Evolutionary conservation across 495 filamentous ascomycete genomes (phyloP).

Genomic region (Xylaria scruposa): DNA sequence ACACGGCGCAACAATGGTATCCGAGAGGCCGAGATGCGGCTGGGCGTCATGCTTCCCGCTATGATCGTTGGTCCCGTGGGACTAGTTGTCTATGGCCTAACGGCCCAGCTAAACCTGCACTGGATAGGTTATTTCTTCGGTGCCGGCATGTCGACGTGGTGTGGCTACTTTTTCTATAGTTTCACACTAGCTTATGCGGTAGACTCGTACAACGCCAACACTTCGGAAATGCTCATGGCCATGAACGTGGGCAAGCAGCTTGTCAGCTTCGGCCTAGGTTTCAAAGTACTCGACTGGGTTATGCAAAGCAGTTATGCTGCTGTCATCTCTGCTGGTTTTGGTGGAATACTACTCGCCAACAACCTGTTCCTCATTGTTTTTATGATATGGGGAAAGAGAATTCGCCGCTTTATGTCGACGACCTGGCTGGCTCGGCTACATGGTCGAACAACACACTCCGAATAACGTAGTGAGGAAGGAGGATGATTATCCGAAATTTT

Average conservation of each 20-base stretch:
- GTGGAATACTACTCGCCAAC: constrained; percentile 40
- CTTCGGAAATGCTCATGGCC: constrained; percentile 65
- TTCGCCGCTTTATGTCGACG: constrained; percentile 40
- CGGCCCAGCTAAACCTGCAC: constrained; percentile 59
- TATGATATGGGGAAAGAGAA: constrained; percentile 46
- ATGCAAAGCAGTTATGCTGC: constrained; percentile 39
- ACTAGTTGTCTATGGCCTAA: constrained; percentile 62
- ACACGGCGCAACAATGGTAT: constrained; percentile 62
- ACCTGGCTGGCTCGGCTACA: constrained; percentile 46
- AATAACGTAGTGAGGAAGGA: background rate
- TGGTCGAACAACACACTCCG: constrained; percentile 10
- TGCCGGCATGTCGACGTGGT: constrained; percentile 59
- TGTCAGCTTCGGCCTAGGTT: constrained; percentile 50
- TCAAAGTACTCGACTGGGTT: constrained; percentile 48
- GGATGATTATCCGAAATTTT: background rate
- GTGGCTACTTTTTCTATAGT: constrained; percentile 63
- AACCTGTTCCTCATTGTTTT: constrained; percentile 47
- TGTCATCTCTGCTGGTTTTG: constrained; percentile 44
- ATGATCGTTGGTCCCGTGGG: constrained; percentile 62
- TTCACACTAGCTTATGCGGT: constrained; percentile 68
- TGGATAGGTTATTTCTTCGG: constrained; percentile 64
- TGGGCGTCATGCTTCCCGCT: constrained; percentile 61
- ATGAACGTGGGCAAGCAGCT: constrained; percentile 69
- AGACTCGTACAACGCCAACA: constrained; percentile 68
- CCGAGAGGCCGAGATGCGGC: constrained; percentile 68